Conservation (phyloP, 2,329 filamentous ascomycete species). For the Fusarium sp. region DNA sequence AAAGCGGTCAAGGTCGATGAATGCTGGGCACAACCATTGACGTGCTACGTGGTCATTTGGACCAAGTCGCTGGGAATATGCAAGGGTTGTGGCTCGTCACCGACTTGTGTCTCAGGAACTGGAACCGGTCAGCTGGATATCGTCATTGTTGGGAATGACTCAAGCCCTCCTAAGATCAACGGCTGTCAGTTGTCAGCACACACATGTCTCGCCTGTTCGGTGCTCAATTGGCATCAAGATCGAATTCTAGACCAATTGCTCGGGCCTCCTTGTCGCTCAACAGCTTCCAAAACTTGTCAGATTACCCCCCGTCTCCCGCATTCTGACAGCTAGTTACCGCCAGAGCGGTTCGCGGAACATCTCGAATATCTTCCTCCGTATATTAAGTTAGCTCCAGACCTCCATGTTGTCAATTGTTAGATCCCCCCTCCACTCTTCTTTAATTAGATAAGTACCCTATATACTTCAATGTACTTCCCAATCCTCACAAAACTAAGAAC, state of each 20-base stretch:
- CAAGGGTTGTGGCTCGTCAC: conserved; percentile 8
- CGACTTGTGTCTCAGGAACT: conserved; percentile 39
- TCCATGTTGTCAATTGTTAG: conserved; percentile 19
- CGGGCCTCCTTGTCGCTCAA: conserved; percentile 11
- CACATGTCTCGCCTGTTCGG: conserved; percentile 12
- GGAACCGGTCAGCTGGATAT: conserved; percentile 38
- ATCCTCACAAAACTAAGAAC: conserved; percentile 31
- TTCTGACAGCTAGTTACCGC: conserved; percentile 45
- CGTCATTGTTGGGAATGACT: conserved; percentile 27
- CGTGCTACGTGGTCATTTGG: conserved; percentile 36
- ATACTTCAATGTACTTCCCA: conserved; percentile 25
- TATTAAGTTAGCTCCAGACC: conserved; percentile 33
- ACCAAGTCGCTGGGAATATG: conserved; percentile 41
- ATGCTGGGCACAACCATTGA: conserved; percentile 14
- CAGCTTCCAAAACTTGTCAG: conserved; percentile 11
- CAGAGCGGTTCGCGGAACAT: conserved; percentile 43
- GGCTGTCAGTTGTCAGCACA: conserved; percentile 23
- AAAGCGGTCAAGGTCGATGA: conserved; percentile 33
- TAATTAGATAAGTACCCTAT: conserved; percentile 18
- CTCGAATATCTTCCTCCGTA: conserved; percentile 23
- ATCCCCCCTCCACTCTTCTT: conserved; percentile 18
- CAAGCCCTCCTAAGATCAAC: conserved; percentile 37
- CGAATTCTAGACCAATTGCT: conserved; percentile 13
- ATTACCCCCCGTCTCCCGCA: conserved; percentile 28
- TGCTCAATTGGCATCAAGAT: conserved; percentile 17